Evolutionary conservation across 176 grass and related monocot species (phyloP), one percentile per base, ranked within the genome.

Genomic region (Phoenix dactylifera): DNA sequence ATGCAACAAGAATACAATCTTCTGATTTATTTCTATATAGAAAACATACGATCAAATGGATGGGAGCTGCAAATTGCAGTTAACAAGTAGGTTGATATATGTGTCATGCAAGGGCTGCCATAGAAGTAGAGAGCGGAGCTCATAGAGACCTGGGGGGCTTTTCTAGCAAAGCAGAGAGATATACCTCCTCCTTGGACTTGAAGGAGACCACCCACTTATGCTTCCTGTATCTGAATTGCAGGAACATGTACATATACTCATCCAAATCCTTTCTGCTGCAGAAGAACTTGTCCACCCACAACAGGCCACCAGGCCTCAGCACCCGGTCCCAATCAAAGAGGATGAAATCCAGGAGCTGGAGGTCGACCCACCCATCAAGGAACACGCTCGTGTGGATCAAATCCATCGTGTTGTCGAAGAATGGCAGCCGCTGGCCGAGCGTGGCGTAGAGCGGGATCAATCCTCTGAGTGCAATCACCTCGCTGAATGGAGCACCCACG

Each of bases 201-300:
- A 96, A 96, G 50, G 91, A 90, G n/a, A 96, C 83, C 55, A 96
- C 83, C 91, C 91, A 96, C 0, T 83, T 80, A 70, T 87, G 91
- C 69, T 96, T 96, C 91, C 75, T 96, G 75, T 96, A 96, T 68
- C 86, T 76, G 66, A 96, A 96, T 63, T 96, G 91, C 19, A 87
- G 58, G 82, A 96, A 96, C 91, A 96, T 96, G 73, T 96, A 96
- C 86, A 96, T 96, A 77, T 83, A 96, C 70, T 96, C 91, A 66
- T 90, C 91, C 60, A 96, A 69, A 65, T 90, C 91, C 62, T 74
- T 77, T 4, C 91, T 80, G 1, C 24, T 77, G 58, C 91, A 96
- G 17, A 74, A 80, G 67, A 96, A 96, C 80, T 66, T 96, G 77
- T 96, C 80, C 1, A 96, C 80, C 91, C 86, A 96, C 16, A 96